phyloP scores from a whole-genome alignment of 2,329 filamentous ascomycete species.

The Myotisia sp. region DNA sequence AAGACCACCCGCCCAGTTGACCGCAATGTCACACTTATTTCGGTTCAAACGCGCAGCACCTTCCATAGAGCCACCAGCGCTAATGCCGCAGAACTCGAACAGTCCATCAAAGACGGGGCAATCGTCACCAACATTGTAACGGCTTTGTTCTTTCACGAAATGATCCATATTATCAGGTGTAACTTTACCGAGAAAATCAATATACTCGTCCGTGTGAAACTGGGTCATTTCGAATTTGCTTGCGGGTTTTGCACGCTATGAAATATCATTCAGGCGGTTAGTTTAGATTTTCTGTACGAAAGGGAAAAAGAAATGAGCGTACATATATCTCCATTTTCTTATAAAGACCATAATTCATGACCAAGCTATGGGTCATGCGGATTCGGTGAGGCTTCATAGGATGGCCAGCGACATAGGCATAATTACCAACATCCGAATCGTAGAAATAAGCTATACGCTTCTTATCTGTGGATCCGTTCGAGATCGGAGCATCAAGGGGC shows the following conservation, averaged over 20 bases:
- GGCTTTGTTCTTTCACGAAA: conserved; percentile 79
- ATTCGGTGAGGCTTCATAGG: conserved; percentile 56
- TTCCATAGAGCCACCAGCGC: conserved; percentile 56
- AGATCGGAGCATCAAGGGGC: conserved; percentile 39
- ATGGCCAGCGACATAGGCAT: conserved; percentile 73
- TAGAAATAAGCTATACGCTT: conserved; percentile 98
- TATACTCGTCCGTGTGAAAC: conserved; percentile 60
- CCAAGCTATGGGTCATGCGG: conserved; percentile 50
- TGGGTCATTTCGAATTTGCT: conserved; percentile 59
- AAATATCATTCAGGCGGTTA: no score
- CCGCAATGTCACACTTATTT: conserved; percentile 52
- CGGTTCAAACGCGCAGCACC: conserved; percentile 53
- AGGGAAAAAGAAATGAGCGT: no score
- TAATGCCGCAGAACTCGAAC: conserved; percentile 58
- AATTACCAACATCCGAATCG: conserved; percentile 95
- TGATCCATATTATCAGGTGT: conserved; percentile 98
- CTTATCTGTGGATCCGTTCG: conserved; percentile 39
- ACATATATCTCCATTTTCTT: conserved; percentile 61
- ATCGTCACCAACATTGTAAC: conserved; percentile 53
- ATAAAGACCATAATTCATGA: conserved; percentile 61
- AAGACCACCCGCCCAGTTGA: conserved; percentile 87
- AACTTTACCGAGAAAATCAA: conserved; percentile 65
- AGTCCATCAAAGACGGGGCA: conserved; percentile 55
- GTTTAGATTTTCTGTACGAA: no score
- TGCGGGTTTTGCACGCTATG: conserved; percentile 62